These are phyloP conservation scores for Naegleria gruberi DNA, from an alignment of 208 protist genomes.

Conservation along the genomic window DNA sequence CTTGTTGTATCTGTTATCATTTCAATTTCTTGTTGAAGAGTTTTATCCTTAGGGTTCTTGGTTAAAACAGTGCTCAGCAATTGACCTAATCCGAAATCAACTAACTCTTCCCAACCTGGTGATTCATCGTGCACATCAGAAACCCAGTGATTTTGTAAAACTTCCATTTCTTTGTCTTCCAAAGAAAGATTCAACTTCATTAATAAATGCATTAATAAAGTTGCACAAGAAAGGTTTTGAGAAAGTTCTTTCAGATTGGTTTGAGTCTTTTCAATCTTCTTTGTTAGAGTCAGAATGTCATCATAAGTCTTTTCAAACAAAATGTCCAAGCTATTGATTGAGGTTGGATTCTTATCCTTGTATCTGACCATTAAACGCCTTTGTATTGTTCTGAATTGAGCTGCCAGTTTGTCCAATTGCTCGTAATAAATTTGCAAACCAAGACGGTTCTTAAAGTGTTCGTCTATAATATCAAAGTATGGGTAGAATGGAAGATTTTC, in stretches of 20 bases:
- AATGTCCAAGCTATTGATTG: constrained; percentile 53
- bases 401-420: constrained; percentile 24
- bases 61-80: constrained; percentile 45
- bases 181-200: constrained; percentile 40
- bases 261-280: constrained; percentile 44
- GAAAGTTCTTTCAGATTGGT: constrained; percentile 45
- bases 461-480: constrained; percentile 64
- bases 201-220: constrained; percentile 60
- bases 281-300: constrained; percentile 49
- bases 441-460: constrained; percentile 56
- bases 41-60: constrained; percentile 38
- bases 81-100: constrained; percentile 56
- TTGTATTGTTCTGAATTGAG: constrained; percentile 61
- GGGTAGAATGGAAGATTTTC: constrained; percentile 65
- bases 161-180: constrained; percentile 32
- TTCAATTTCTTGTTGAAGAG: not conserved
- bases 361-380: constrained; percentile 75
- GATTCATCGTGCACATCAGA: constrained; percentile 41
- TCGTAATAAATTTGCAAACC: not conserved
- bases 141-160: constrained; percentile 45
- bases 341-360: constrained; percentile 69
- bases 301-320: constrained; percentile 69
- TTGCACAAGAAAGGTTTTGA: constrained; percentile 61
- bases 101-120: constrained; percentile 77
- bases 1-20: constrained; percentile 42